These are phyloP conservation scores for Clonostachys byssicola DNA, from an alignment of 2,329 filamentous ascomycete species.

Conservation along the genomic window DNA sequence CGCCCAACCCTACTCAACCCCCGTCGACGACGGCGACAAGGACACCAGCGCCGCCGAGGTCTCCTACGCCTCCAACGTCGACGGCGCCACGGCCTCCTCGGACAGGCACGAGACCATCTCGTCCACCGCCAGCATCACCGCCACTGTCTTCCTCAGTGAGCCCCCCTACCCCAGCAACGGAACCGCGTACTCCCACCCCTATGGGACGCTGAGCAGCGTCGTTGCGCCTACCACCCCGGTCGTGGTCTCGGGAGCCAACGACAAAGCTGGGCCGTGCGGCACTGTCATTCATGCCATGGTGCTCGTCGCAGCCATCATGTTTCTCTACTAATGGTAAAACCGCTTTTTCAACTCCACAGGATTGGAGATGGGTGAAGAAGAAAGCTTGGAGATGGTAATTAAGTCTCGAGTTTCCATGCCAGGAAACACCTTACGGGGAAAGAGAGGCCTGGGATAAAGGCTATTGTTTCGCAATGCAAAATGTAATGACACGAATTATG, in stretches of 20 bases:
- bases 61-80: not conserved
- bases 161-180: conserved; percentile 20
- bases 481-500: too few relatives aligned
- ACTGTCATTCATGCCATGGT: conserved; percentile 27
- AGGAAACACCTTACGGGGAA: too few relatives aligned
- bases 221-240: conserved; percentile 15
- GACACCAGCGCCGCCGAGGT: not conserved
- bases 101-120: not conserved
- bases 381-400: too few relatives aligned
- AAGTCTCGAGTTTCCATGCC: too few relatives aligned
- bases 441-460: too few relatives aligned
- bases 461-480: too few relatives aligned
- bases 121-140: conserved; percentile 8
- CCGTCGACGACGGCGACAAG: too few relatives aligned
- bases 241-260: conserved; percentile 20
- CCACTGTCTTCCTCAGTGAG: conserved; percentile 20
- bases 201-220: conserved; percentile 14
- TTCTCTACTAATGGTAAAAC: conserved; percentile 18
- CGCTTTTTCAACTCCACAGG: not conserved
- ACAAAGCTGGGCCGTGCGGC: conserved; percentile 21
- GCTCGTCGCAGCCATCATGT: conserved; percentile 25
- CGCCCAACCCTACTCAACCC: not conserved
- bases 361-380: too few relatives aligned
- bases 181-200: conserved; percentile 12
- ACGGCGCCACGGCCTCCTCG: not conserved